A percentile compares a stretch with the other conserved stretches of the same genome.
Evolutionary conservation across 192 early-diverging fungal genomes (phyloP).

Genomic region (Rhizoclosmatium globosum): DNA sequence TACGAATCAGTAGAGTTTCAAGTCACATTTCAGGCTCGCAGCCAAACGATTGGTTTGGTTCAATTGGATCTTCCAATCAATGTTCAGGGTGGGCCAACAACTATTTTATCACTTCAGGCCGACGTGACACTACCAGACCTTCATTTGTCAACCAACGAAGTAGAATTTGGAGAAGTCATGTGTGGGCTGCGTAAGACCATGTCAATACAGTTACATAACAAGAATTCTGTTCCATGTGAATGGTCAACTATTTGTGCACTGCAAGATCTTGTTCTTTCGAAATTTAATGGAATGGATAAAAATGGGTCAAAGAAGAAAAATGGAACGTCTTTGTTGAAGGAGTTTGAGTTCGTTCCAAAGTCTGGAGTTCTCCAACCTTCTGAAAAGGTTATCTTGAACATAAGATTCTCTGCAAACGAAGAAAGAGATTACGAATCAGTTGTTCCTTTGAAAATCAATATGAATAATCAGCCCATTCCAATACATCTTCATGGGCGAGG

Average conservation of each 20-base stretch:
- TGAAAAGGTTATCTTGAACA: slow-evolving; percentile 49
- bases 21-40: slow-evolving; percentile 54
- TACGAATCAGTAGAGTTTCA: slow-evolving; percentile 53
- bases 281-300: slow-evolving; percentile 24
- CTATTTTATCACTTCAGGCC: slow-evolving; percentile 50
- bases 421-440: slow-evolving; percentile 56
- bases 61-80: slow-evolving; percentile 52
- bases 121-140: slow-evolving; percentile 60
- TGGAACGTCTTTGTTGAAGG: slow-evolving; percentile 28
- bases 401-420: slow-evolving; percentile 56
- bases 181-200: slow-evolving; percentile 59
- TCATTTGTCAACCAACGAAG: slow-evolving; percentile 41
- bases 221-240: slow-evolving; percentile 57
- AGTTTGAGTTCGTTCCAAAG: slow-evolving; percentile 58
- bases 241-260: slow-evolving; percentile 45
- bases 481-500: slow-evolving; percentile 56
- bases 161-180: slow-evolving; percentile 65
- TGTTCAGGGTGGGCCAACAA: slow-evolving; percentile 60
- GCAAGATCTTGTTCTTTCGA: not conserved
- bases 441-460: slow-evolving; percentile 54
- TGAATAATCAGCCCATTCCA: slow-evolving; percentile 51
- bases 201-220: slow-evolving; percentile 55
- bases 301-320: slow-evolving; percentile 32
- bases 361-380: slow-evolving; percentile 54
- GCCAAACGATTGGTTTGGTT: slow-evolving; percentile 41